Evolutionary conservation across 352 stramenopile genomes (phyloP), one percentile per base, ranked within the genome.

Genomic region (Phytopythium cucurbitacearum): DNA sequence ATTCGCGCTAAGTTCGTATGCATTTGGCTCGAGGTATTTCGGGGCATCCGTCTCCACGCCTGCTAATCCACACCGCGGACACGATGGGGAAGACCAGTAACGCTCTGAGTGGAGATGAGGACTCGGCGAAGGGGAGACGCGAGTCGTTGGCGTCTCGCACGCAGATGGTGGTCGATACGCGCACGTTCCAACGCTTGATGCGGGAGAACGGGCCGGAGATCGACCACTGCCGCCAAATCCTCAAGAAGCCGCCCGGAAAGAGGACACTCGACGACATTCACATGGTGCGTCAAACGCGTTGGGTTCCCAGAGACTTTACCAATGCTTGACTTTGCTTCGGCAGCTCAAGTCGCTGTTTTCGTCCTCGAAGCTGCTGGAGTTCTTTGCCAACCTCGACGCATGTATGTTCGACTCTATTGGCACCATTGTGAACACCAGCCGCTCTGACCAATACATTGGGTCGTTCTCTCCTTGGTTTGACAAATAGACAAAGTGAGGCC

Each of bases 311-410:
- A 38, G 7, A 5, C 6, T 15, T 15, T 44, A 12, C 4, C 7
- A 12, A 44, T 13, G 40, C 2, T 44, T 44, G 32, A 21, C 3
- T 4, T 38, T 48, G 1, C 41, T n/a, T 40, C 35, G 39, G 28
- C 59, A 91, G 82, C 75, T 92, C 33, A 93, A 93, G 56, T 78
- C 81, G 34, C 64, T 91, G 34, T 75, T 93, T 28, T 66, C 59
- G 9, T 73, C 73, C 43, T 88, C 83, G 46, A 89, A 88, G 44
- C 60, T 93, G 34, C 78, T 89, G 55, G 69, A 89, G 40, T 90
- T 91, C 59, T 93, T 90, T 59, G 73, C 78, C 45, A 88, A 90
- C 48, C 60, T 93, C 16, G 83, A 93, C 49, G 72, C 76, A 40
- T 88, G 78, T 91, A 56, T 41, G 76, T 80, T 12, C 33, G 11